Conservation (phyloP, 257 asterid genomes). For the Lycium barbarum region DNA sequence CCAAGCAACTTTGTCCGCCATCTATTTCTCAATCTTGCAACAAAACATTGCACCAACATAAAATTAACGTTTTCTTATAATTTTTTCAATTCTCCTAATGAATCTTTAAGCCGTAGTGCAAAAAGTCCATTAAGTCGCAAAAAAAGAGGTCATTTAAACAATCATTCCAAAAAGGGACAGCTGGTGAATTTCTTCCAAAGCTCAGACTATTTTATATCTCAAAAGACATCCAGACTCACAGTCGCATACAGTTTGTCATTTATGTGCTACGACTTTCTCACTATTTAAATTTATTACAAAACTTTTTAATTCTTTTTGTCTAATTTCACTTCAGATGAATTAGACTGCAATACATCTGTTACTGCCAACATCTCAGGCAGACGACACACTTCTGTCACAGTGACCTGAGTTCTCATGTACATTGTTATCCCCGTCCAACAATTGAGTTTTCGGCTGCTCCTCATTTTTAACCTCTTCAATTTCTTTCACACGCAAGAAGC, state of each 20-base stretch:
- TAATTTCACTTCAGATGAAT: not conserved
- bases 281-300: conserved; percentile 2
- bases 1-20: too few species aligned
- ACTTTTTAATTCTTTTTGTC: not conserved
- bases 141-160: too few species aligned
- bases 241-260: not conserved
- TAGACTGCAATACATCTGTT: not conserved
- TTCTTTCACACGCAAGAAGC: conserved; percentile 55
- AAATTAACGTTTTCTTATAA: too few species aligned
- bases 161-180: too few species aligned
- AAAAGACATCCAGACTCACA: not conserved
- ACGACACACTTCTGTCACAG: conserved; percentile 25
- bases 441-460: conserved; percentile 42
- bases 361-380: not conserved
- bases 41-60: too few species aligned
- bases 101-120: too few species aligned
- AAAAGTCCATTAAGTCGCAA: too few species aligned
- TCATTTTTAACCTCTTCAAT: conserved; percentile 41
- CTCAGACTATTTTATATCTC: not conserved
- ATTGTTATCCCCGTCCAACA: conserved; percentile 44
- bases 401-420: conserved; percentile 44
- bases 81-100: too few species aligned
- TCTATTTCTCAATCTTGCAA: too few species aligned
- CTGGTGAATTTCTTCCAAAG: too few species aligned
- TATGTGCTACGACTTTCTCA: not conserved